Percentiles rank a stretch among this genome's conserved stretches.
phyloP scores from a whole-genome alignment of 139 green algal genomes.

The Chlorella ohadii region DNA sequence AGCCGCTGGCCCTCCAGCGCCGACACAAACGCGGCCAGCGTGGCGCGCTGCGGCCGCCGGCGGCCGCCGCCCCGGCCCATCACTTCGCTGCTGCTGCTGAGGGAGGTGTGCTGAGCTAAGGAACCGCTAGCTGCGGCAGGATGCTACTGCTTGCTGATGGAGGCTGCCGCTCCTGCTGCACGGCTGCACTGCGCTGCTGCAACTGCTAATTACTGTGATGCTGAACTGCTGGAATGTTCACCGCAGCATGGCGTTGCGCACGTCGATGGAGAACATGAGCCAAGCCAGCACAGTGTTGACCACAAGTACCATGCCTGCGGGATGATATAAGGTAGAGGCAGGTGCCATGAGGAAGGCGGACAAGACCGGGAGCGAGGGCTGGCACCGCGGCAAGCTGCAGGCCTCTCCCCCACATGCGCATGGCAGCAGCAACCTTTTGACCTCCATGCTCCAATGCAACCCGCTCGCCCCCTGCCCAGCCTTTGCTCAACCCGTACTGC shows the following conservation, averaged over 20 bases:
- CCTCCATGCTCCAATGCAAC: no score
- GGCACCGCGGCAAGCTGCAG: no score
- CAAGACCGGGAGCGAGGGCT: no score
- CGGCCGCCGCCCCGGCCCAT: not conserved
- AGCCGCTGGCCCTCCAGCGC: slow-evolving; percentile 50
- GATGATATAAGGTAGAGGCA: not conserved
- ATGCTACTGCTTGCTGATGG: not conserved
- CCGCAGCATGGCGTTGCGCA: slow-evolving; percentile 30
- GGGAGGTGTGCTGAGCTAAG: not conserved
- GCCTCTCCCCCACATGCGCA: no score
- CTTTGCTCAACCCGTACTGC: no score
- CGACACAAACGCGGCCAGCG: slow-evolving; percentile 51
- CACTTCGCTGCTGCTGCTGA: not conserved
- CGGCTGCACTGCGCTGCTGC: not conserved
- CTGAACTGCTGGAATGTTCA: not conserved
- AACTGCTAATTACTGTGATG: not conserved
- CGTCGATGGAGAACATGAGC: slow-evolving; percentile 43
- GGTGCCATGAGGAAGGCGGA: not conserved
- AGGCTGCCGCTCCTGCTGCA: not conserved
- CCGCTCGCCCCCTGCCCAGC: no score
- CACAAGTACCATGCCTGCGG: slow-evolving; percentile 21
- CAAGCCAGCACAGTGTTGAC: slow-evolving; percentile 46
- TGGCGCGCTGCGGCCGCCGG: not conserved
- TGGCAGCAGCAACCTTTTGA: no score
- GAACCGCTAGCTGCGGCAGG: not conserved